A percentile compares a stretch with the other conserved stretches of the same genome.
phyloP scores from a whole-genome alignment of 352 stramenopile genomes.

The Globisporangium rhizosaccharum region DNA sequence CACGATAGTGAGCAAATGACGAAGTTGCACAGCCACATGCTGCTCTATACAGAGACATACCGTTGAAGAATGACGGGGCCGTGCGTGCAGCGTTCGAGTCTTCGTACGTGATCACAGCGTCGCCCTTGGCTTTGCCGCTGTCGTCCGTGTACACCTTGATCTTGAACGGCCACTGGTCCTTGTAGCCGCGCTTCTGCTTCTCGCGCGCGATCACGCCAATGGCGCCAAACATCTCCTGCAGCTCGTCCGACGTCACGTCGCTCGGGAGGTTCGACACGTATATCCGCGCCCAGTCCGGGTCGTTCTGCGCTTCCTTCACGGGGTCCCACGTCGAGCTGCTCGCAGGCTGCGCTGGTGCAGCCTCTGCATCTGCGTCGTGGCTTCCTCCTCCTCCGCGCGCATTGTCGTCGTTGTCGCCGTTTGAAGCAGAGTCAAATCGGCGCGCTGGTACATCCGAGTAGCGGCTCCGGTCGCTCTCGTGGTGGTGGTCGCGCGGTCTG shows the following conservation, averaged over 20 bases:
- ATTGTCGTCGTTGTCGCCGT: not conserved
- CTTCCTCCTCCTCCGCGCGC: conserved; percentile 7
- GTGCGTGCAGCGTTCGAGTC: conserved; percentile 78
- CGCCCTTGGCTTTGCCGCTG: conserved; percentile 63
- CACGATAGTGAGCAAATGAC: not conserved
- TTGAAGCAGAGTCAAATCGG: not conserved
- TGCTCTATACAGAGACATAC: conserved; percentile 20
- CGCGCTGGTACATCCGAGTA: conserved; percentile 8
- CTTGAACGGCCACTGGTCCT: conserved; percentile 89
- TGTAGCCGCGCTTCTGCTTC: conserved; percentile 86
- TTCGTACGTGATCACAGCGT: conserved; percentile 84
- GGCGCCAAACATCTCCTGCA: conserved; percentile 83
- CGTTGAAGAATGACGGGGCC: conserved; percentile 81
- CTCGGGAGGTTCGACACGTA: conserved; percentile 83
- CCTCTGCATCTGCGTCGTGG: conserved; percentile 7
- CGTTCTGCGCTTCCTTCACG: conserved; percentile 70
- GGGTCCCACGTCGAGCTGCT: conserved; percentile 57
- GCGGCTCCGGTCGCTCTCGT: conserved; percentile 19
- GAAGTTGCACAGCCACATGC: not conserved
- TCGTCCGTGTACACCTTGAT: conserved; percentile 88
- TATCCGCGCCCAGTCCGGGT: conserved; percentile 79
- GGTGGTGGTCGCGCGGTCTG: conserved; percentile 25
- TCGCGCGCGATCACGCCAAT: conserved; percentile 77
- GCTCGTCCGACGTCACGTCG: conserved; percentile 70
- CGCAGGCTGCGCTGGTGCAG: conserved; percentile 23